These are phyloP conservation scores for Brassica carinata DNA, from an alignment of 345 rosid species.

Conservation along the genomic window DNA sequence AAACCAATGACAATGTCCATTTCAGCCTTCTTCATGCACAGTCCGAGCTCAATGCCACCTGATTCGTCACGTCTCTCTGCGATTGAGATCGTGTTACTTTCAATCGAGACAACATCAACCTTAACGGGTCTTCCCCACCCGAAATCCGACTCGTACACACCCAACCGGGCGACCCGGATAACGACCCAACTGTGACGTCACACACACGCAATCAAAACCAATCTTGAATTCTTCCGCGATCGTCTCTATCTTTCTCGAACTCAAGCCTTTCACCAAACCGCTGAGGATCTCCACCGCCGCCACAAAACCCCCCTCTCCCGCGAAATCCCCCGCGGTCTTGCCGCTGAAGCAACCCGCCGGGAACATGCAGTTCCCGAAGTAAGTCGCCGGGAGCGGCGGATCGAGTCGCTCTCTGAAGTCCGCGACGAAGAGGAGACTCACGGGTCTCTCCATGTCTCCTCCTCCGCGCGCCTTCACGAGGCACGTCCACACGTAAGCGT, in stretches of 20 bases:
- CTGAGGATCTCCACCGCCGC: conserved; percentile 28
- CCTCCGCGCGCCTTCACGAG: conserved; percentile 34
- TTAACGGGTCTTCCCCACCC: conserved; percentile 38
- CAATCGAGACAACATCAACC: conserved; percentile 8
- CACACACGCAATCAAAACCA: neutral
- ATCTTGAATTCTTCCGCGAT: neutral
- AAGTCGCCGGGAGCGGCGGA: conserved; percentile 24
- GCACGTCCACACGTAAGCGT: conserved; percentile 37
- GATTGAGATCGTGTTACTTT: conserved; percentile 19
- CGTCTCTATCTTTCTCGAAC: conserved; percentile 14
- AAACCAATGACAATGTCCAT: neutral
- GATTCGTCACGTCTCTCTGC: conserved; percentile 30
- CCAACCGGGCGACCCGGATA: conserved; percentile 40
- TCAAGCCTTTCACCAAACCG: conserved; percentile 14
- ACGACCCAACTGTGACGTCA: neutral
- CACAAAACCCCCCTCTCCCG: conserved; percentile 18
- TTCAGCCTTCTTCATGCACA: conserved; percentile 27
- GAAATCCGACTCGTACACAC: conserved; percentile 33
- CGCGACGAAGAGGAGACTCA: conserved; percentile 4
- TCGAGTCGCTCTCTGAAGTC: conserved; percentile 14
- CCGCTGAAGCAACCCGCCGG: neutral
- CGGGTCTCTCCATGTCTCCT: conserved; percentile 8
- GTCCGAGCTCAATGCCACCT: conserved; percentile 39
- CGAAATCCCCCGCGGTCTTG: conserved; percentile 11
- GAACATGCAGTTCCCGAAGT: conserved; percentile 37